Evolutionary conservation across 2,329 filamentous ascomycete species (phyloP).

Genomic region (Aspergillus pseudonomiae): DNA sequence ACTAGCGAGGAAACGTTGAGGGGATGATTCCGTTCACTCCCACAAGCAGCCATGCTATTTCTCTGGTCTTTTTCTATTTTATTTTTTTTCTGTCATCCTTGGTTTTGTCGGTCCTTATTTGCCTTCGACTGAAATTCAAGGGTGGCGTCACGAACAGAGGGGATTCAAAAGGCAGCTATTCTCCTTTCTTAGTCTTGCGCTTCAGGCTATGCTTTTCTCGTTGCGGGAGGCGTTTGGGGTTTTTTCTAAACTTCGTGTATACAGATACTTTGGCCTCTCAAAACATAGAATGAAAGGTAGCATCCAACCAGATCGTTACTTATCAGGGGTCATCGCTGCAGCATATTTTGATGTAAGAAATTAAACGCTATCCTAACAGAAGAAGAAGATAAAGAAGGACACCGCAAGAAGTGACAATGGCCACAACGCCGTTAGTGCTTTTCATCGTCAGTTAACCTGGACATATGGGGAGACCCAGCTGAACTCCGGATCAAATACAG

Average conservation of each 20-base stretch:
- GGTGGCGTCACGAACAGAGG: neutral
- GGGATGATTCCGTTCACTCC: neutral
- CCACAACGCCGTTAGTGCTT: neutral
- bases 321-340: neutral
- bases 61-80: neutral
- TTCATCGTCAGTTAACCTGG: neutral
- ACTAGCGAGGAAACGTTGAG: conserved; percentile 3
- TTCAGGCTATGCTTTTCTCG: neutral
- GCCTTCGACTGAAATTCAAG: neutral
- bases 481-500: neutral
- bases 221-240: neutral
- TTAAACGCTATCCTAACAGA: neutral
- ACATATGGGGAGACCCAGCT: neutral
- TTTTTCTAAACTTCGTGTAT: neutral
- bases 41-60: neutral
- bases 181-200: neutral
- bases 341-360: neutral
- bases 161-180: neutral
- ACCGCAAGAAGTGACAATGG: neutral
- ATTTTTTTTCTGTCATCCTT: neutral
- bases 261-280: neutral
- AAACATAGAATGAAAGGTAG: neutral
- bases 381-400: neutral
- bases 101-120: neutral
- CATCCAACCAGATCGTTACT: neutral